These are phyloP conservation scores for Pseudophaeomoniella oleicola DNA, from an alignment of 2,329 filamentous ascomycete genomes.

Conservation along the genomic window DNA sequence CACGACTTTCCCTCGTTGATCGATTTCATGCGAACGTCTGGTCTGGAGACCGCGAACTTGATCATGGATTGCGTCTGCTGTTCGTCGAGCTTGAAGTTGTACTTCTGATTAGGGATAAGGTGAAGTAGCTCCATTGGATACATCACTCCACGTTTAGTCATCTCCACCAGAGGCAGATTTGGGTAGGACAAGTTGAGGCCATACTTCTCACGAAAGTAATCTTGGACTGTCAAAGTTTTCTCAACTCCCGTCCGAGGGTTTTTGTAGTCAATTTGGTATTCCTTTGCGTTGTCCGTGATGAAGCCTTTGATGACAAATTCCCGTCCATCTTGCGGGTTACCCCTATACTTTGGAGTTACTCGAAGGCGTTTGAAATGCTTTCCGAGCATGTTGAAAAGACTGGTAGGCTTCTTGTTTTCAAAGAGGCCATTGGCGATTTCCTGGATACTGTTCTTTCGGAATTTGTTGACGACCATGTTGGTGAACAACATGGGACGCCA, in stretches of 20 bases:
- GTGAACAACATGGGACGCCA: conserved; percentile 41
- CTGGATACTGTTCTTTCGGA: conserved; percentile 16
- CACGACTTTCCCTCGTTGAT: conserved; percentile 55
- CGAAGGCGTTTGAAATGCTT: conserved; percentile 18
- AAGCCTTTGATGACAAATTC: conserved; percentile 39
- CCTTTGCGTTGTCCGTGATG: conserved; percentile 23
- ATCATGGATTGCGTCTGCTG: conserved; percentile 73
- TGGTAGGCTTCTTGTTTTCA: neutral
- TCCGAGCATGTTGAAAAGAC: conserved; percentile 2
- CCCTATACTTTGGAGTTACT: conserved; percentile 23
- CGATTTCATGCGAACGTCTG: conserved; percentile 48
- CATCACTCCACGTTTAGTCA: conserved; percentile 38
- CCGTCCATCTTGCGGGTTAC: conserved; percentile 16
- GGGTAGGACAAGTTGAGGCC: conserved; percentile 28
- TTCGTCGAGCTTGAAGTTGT: conserved; percentile 43
- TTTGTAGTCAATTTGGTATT: conserved; percentile 27
- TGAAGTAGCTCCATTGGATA: conserved; percentile 42
- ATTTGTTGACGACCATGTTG: conserved; percentile 19
- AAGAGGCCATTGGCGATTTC: conserved; percentile 12
- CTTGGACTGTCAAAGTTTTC: conserved; percentile 42
- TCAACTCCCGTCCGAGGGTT: conserved; percentile 26
- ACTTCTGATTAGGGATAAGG: conserved; percentile 41
- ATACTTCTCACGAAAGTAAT: conserved; percentile 41
- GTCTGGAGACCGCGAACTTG: conserved; percentile 74
- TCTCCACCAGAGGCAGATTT: conserved; percentile 41